phyloP scores from a whole-genome alignment of 2,329 filamentous ascomycete species.

The Cladosporium sp. region DNA sequence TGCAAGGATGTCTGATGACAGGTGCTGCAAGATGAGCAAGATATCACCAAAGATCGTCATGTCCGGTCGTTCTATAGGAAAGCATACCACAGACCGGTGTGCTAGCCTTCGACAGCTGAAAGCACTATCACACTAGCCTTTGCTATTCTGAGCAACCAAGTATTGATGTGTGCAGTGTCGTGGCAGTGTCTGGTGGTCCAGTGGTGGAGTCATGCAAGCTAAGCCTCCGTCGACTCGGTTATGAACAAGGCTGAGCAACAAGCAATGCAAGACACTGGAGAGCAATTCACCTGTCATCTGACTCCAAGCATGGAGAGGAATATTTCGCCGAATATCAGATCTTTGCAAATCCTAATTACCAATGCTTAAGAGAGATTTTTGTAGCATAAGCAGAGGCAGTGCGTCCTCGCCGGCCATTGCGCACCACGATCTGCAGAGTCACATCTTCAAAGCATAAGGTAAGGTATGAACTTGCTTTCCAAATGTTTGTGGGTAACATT shows the following conservation, averaged over 20 bases:
- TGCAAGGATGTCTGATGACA: background rate
- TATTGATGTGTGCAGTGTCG: background rate
- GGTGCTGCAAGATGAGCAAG: background rate
- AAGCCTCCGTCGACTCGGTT: conserved; percentile 60
- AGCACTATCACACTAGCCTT: background rate
- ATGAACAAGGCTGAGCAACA: background rate
- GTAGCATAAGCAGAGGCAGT: background rate
- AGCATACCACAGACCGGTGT: background rate
- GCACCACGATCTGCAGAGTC: background rate
- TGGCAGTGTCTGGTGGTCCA: background rate
- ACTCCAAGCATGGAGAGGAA: no score
- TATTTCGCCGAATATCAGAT: no score
- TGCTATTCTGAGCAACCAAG: background rate
- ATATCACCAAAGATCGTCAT: background rate
- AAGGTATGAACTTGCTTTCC: background rate
- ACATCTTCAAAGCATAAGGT: background rate
- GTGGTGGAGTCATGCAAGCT: conserved; percentile 56
- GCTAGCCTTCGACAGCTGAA: no score
- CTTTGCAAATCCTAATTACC: no score
- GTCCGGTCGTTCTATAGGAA: background rate
- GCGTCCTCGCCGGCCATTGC: background rate
- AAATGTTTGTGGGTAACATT: background rate
- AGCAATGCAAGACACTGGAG: background rate
- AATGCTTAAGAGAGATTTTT: no score
- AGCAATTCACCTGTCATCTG: no score